Evolutionary conservation across 768 basidiomycete species (phyloP).

Genomic region (Pleurotus tuber-regium): DNA sequence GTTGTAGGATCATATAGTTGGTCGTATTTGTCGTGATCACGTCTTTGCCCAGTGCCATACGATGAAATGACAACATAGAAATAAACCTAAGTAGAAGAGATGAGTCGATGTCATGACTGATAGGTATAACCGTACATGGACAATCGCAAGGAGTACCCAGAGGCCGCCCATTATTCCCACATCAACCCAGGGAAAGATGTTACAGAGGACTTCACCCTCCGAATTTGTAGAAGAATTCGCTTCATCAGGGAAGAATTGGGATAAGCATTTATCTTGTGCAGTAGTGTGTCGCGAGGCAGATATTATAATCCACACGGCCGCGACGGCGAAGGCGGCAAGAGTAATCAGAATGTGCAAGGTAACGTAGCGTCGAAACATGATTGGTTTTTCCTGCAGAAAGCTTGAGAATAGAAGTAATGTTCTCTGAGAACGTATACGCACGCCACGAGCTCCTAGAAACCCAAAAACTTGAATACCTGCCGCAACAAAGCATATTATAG

Average conservation of each 20-base stretch:
- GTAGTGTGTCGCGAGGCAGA: conserved; percentile 75
- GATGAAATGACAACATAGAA: conserved; percentile 45
- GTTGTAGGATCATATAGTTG: conserved; percentile 60
- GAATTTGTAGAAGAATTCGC: conserved; percentile 27
- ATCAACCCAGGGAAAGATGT: conserved; percentile 90
- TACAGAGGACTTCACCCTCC: conserved; percentile 75
- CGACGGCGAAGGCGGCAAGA: conserved; percentile 66
- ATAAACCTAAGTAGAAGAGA: conserved; percentile 38
- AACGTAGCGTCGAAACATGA: conserved; percentile 64
- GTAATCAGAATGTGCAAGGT: conserved; percentile 58
- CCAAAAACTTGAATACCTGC: conserved; percentile 80
- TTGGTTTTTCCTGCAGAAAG: conserved; percentile 58
- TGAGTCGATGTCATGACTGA: background rate
- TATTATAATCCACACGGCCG: conserved; percentile 78
- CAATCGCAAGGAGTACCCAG: conserved; percentile 76
- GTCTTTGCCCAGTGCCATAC: conserved; percentile 70
- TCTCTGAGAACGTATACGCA: conserved; percentile 26
- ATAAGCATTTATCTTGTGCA: conserved; percentile 66
- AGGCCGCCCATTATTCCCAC: conserved; percentile 89
- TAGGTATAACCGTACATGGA: conserved; percentile 54
- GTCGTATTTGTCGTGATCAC: conserved; percentile 81
- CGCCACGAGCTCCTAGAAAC: conserved; percentile 80
- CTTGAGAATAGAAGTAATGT: conserved; percentile 6
- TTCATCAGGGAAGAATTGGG: conserved; percentile 49
- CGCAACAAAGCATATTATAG: conserved; percentile 70